These are phyloP conservation scores for Apiotrichum domesticum DNA, from an alignment of 1,284 basidiomycete species.

Conservation along the genomic window DNA sequence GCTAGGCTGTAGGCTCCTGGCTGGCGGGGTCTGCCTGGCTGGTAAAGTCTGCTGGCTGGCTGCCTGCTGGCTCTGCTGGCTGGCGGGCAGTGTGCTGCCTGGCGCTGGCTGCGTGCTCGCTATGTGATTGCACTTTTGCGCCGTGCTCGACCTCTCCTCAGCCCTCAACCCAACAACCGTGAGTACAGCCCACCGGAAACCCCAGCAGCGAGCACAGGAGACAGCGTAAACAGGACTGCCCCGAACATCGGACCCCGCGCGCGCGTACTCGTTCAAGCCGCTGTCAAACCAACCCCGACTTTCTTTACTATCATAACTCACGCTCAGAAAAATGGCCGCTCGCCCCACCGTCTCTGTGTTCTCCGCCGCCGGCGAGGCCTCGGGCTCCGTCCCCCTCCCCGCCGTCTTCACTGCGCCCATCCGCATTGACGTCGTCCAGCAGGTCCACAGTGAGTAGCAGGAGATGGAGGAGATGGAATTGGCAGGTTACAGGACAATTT, in stretches of 20 bases:
- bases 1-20: no score
- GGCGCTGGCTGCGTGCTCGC: neutral
- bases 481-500: neutral
- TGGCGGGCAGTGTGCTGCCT: neutral
- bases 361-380: constrained; percentile 72
- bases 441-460: constrained; percentile 84
- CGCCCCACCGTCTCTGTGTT: constrained; percentile 82
- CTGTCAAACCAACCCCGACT: neutral
- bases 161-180: neutral
- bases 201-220: neutral
- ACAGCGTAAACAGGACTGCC: neutral
- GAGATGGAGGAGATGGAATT: neutral
- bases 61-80: neutral
- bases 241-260: neutral
- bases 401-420: constrained; percentile 98
- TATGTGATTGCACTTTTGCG: neutral
- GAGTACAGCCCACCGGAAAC: neutral
- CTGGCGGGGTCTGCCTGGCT: neutral
- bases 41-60: neutral
- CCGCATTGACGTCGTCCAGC: constrained; percentile 94
- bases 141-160: neutral
- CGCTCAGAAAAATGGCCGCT: constrained; percentile 62
- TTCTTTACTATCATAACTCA: neutral
- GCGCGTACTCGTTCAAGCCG: no score
- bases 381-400: constrained; percentile 84